phyloP scores from a whole-genome alignment of 768 basidiomycete genomes.

The Lactarius tabidus region DNA sequence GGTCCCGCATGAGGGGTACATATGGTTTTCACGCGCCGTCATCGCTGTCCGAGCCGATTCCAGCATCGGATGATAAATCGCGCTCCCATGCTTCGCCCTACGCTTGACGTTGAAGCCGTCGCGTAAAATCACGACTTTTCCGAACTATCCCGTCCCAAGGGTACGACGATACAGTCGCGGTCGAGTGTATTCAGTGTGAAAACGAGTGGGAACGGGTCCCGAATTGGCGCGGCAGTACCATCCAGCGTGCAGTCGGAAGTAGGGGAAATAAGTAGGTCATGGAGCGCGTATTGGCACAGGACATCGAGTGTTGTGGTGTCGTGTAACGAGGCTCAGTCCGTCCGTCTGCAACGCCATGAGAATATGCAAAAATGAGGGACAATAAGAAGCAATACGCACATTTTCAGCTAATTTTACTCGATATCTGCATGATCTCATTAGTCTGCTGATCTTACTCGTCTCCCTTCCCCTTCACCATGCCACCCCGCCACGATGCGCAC shows the following conservation, averaged over 20 bases:
- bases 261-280: slow-evolving; percentile 70
- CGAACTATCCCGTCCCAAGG: slow-evolving; percentile 97
- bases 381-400: slow-evolving; percentile 61
- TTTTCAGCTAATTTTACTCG: slow-evolving; percentile 87
- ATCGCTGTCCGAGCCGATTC: slow-evolving; percentile 38
- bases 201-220: slow-evolving; percentile 82
- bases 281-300: slow-evolving; percentile 80
- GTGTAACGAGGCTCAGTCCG: slow-evolving; percentile 86
- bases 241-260: slow-evolving; percentile 37
- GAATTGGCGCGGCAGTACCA: slow-evolving; percentile 44
- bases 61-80: slow-evolving; percentile 46
- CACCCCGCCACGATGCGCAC: slow-evolving; percentile 79
- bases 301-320: slow-evolving; percentile 72
- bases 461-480: slow-evolving; percentile 89
- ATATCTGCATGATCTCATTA: slow-evolving; percentile 90
- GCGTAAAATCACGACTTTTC: slow-evolving; percentile 84
- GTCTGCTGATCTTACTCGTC: slow-evolving; percentile 94
- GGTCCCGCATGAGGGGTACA: slow-evolving; percentile 67
- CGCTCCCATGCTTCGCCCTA: slow-evolving; percentile 81
- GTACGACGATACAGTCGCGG: slow-evolving; percentile 87
- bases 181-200: slow-evolving; percentile 90
- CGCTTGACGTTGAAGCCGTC: slow-evolving; percentile 85
- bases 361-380: slow-evolving; percentile 9
- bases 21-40: slow-evolving; percentile 64
- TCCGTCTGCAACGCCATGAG: slow-evolving; percentile 59